A percentile compares a stretch with the other conserved stretches of the same genome.
phyloP scores from a whole-genome alignment of 2,329 filamentous ascomycete genomes.

The Colletotrichum gigasporum region DNA sequence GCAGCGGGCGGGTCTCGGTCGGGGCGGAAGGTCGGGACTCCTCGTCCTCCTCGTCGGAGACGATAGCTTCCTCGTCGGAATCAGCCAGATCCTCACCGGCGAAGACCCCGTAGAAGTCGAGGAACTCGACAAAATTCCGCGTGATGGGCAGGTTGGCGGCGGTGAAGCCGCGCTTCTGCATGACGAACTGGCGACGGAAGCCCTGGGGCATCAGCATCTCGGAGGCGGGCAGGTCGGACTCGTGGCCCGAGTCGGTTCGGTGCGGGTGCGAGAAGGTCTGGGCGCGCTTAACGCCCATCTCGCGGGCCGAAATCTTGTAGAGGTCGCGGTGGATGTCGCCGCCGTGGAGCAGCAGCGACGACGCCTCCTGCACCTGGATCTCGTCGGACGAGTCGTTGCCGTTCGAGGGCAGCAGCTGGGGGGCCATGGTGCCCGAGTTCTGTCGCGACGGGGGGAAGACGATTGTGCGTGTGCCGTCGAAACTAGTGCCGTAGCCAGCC shows the following conservation, averaged over 20 bases:
- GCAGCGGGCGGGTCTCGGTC: conserved; percentile 68
- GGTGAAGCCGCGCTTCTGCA: conserved; percentile 41
- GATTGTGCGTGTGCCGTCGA: conserved; percentile 33
- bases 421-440: not conserved
- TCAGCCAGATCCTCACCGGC: conserved; percentile 76
- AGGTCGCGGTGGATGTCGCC: conserved; percentile 83
- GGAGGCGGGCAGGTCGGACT: conserved; percentile 31
- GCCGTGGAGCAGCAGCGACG: conserved; percentile 76
- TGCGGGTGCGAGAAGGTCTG: conserved; percentile 72
- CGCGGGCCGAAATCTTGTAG: conserved; percentile 75
- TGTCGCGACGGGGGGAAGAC: too few relatives aligned
- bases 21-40: conserved; percentile 40
- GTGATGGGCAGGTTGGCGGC: conserved; percentile 62
- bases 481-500: conserved; percentile 31
- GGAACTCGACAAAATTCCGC: conserved; percentile 77
- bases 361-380: conserved; percentile 55
- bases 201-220: conserved; percentile 33
- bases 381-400: conserved; percentile 38
- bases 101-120: conserved; percentile 80
- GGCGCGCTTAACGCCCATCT: conserved; percentile 62
- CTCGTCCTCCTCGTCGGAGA: conserved; percentile 55
- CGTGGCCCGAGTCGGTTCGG: conserved; percentile 31
- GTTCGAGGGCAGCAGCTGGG: too few relatives aligned
- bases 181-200: conserved; percentile 59
- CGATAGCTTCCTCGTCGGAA: conserved; percentile 68